Conservation (phyloP, 2,329 filamentous ascomycete species). For the Penicillium italicum region DNA sequence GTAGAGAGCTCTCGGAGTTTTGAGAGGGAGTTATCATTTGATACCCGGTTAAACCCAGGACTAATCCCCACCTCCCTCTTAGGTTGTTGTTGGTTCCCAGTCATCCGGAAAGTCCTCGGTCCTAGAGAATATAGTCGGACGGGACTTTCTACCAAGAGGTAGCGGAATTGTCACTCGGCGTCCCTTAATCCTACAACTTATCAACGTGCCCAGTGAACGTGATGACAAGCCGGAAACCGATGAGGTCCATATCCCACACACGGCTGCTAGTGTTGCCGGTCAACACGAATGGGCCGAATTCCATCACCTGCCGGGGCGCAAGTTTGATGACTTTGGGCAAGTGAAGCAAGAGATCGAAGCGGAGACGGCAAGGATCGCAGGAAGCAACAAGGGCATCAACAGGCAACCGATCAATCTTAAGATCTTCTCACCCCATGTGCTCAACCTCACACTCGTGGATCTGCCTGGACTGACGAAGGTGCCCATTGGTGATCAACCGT, state of each 20-base stretch:
- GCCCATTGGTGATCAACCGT: slow-evolving; percentile 94
- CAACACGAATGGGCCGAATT: slow-evolving; percentile 88
- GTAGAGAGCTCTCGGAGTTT: not conserved
- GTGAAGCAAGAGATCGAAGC: slow-evolving; percentile 97
- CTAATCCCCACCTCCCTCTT: slow-evolving; percentile 7
- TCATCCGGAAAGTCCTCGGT: slow-evolving; percentile 98
- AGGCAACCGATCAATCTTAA: slow-evolving; percentile 96
- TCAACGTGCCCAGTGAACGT: slow-evolving; percentile 78
- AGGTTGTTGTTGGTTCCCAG: slow-evolving; percentile 98
- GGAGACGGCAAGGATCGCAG: slow-evolving; percentile 89
- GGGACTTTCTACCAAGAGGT: slow-evolving; percentile 93
- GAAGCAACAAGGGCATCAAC: slow-evolving; percentile 98
- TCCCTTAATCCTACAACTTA: slow-evolving; percentile 93
- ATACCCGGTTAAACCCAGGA: slow-evolving; percentile 7
- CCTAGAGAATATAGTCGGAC: slow-evolving; percentile 95
- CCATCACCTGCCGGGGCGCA: slow-evolving; percentile 84
- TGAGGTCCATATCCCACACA: slow-evolving; percentile 67
- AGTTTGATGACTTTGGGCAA: slow-evolving; percentile 85
- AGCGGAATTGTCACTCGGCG: slow-evolving; percentile 94
- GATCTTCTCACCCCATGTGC: slow-evolving; percentile 93
- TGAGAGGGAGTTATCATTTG: not conserved
- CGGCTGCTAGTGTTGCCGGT: slow-evolving; percentile 66
- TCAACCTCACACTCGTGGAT: slow-evolving; percentile 95
- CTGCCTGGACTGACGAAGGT: slow-evolving; percentile 95
- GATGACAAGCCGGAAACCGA: slow-evolving; percentile 66